phyloP scores from a whole-genome alignment of 2,329 filamentous ascomycete species.

The Botrytis porri region DNA sequence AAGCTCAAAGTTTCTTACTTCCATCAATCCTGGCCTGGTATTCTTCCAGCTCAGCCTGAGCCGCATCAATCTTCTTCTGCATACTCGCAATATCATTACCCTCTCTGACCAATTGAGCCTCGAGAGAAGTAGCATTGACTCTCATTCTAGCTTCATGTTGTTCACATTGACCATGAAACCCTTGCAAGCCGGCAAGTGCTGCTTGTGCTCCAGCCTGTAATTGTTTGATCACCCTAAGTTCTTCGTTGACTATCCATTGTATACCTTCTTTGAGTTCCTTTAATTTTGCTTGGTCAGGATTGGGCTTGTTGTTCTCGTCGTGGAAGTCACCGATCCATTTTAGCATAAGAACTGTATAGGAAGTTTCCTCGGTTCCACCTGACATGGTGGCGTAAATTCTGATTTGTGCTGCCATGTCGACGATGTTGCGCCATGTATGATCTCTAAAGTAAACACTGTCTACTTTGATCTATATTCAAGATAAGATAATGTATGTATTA shows the following conservation, averaged over 20 bases:
- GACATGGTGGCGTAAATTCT: conserved; percentile 7
- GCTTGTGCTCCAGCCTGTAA: background rate
- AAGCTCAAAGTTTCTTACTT: background rate
- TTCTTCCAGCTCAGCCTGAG: background rate
- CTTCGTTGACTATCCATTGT: background rate
- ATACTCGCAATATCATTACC: conserved; percentile 2
- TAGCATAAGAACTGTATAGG: background rate
- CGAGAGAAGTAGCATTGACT: background rate
- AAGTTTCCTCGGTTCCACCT: conserved; percentile 6
- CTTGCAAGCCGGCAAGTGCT: background rate
- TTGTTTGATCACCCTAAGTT: conserved; percentile 2
- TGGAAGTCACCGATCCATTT: conserved; percentile 9
- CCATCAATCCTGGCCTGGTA: background rate
- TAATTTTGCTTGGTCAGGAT: background rate
- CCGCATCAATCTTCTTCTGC: background rate
- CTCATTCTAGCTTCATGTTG: background rate
- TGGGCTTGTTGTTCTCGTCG: background rate
- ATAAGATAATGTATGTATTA: background rate
- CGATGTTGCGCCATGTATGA: background rate
- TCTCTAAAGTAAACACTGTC: conserved; percentile 12
- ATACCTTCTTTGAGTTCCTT: background rate
- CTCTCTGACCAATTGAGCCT: background rate
- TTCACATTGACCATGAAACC: background rate
- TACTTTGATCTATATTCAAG: background rate
- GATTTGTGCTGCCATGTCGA: conserved; percentile 6